Evolutionary conservation across 257 asterid species (phyloP).

Genomic region (Prunella vulgaris): DNA sequence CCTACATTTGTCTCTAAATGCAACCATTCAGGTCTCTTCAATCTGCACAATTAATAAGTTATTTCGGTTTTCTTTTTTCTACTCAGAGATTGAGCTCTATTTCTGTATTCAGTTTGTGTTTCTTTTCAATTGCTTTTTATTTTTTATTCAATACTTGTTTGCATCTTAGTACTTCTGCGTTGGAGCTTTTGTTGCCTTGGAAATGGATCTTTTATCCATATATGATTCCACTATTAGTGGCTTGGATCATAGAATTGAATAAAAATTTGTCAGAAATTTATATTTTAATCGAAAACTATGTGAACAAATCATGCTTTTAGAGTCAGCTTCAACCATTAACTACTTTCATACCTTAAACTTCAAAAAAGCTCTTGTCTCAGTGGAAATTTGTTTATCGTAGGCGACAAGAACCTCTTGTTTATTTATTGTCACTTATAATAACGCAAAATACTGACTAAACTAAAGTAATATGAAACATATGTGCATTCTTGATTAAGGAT

Average conservation of each 20-base stretch:
- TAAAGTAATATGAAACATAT: too few species aligned
- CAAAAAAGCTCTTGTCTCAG: neutral
- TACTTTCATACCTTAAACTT: neutral
- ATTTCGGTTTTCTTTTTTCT: neutral
- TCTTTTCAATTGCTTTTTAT: neutral
- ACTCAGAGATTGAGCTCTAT: neutral
- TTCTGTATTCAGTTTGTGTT: neutral
- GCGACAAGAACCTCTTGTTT: neutral
- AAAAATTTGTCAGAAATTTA: neutral
- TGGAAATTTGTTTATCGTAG: neutral
- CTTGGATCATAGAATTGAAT: neutral
- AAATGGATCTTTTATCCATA: neutral
- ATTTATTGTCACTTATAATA: neutral
- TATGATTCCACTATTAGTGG: neutral
- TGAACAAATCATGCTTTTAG: too few species aligned
- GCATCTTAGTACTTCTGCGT: neutral
- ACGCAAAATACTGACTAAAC: neutral
- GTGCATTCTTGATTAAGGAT: constrained; percentile 4
- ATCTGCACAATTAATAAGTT: neutral
- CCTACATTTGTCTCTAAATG: constrained; percentile 27
- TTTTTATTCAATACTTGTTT: neutral
- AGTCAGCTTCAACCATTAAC: neutral
- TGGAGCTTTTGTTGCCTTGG: neutral
- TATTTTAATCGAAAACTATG: neutral
- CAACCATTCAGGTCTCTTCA: constrained; percentile 22